These are phyloP conservation scores for Conticribra weissflogii DNA, from an alignment of 108 stramenopile species.

Conservation along the genomic window DNA sequence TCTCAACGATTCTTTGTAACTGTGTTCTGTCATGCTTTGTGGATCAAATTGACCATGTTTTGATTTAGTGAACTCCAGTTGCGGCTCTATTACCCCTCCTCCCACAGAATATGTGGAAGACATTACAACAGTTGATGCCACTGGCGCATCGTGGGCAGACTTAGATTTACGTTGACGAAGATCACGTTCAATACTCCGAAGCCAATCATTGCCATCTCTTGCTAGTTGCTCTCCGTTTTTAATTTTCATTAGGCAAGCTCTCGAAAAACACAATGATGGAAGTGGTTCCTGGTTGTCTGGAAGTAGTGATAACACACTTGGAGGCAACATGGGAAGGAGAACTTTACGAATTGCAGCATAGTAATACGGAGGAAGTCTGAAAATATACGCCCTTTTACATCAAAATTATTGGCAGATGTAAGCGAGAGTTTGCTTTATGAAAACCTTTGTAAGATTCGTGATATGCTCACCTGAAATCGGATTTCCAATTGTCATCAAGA, in stretches of 20 bases:
- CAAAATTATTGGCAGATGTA: neutral
- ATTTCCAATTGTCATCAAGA: conserved; percentile 75
- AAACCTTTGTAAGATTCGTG: neutral
- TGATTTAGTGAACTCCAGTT: too few species aligned
- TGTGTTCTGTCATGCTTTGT: conserved; percentile 39
- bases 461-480: conserved; percentile 61
- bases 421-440: too few species aligned
- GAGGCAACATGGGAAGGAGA: conserved; percentile 67
- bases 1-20: conserved; percentile 62
- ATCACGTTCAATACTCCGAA: conserved; percentile 66
- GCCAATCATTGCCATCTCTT: conserved; percentile 61
- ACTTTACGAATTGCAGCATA: conserved; percentile 60
- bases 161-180: conserved; percentile 38
- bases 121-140: conserved; percentile 25
- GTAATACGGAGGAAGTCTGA: conserved; percentile 80
- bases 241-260: conserved; percentile 70
- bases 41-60: conserved; percentile 83
- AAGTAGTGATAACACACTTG: conserved; percentile 55
- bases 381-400: conserved; percentile 45
- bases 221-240: conserved; percentile 63
- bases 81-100: too few species aligned
- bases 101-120: too few species aligned
- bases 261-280: conserved; percentile 67
- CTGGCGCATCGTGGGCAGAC: conserved; percentile 23
- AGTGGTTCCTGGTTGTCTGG: conserved; percentile 48